Conservation (phyloP, 352 stramenopile species). For the Globisporangium abappressorium region DNA sequence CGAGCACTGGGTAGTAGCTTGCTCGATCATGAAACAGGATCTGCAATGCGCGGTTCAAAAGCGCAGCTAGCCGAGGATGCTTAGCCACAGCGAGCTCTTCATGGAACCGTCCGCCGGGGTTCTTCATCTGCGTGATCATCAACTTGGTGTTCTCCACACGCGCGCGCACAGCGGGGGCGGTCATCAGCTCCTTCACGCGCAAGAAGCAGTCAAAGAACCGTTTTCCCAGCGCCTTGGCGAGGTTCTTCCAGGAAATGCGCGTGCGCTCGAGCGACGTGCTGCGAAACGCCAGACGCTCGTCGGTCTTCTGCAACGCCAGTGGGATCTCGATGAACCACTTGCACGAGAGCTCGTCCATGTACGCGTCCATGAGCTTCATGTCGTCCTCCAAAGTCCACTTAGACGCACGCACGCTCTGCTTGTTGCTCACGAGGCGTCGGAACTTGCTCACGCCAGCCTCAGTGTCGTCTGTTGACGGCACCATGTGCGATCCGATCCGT, state of each 20-base stretch:
- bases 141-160: slow-evolving; percentile 57
- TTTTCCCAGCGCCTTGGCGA: slow-evolving; percentile 58
- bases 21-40: slow-evolving; percentile 76
- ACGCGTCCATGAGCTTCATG: slow-evolving; percentile 61
- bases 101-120: slow-evolving; percentile 64
- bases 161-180: slow-evolving; percentile 54
- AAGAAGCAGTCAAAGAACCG: slow-evolving; percentile 65
- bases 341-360: slow-evolving; percentile 68
- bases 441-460: slow-evolving; percentile 40
- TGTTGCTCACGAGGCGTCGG: slow-evolving; percentile 42
- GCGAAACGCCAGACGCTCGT: slow-evolving; percentile 68
- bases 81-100: slow-evolving; percentile 56
- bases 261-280: slow-evolving; percentile 49
- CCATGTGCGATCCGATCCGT: slow-evolving; percentile 20
- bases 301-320: slow-evolving; percentile 54
- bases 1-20: slow-evolving; percentile 70
- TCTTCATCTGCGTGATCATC: slow-evolving; percentile 65
- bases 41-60: slow-evolving; percentile 71
- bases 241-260: slow-evolving; percentile 70
- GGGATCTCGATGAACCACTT: slow-evolving; percentile 82
- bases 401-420: slow-evolving; percentile 47
- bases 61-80: slow-evolving; percentile 59
- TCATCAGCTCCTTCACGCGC: slow-evolving; percentile 65
- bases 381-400: slow-evolving; percentile 71
- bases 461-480: slow-evolving; percentile 28